Evolutionary conservation across 352 stramenopile genomes (phyloP).

Genomic region (Pythium dissotocum): DNA sequence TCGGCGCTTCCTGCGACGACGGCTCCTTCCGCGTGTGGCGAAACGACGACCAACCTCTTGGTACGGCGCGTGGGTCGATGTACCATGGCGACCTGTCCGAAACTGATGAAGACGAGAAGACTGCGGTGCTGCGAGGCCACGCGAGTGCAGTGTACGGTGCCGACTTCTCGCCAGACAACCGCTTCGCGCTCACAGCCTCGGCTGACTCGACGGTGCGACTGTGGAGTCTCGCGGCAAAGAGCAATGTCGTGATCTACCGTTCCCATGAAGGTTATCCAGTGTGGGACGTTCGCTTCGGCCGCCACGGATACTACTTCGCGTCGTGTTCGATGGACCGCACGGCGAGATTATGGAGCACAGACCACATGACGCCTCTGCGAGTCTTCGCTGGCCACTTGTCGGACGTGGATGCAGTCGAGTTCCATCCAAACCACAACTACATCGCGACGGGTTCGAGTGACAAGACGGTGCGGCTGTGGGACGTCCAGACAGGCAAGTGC

Average conservation of each 20-base stretch:
- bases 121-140: conserved; percentile 70
- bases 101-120: conserved; percentile 71
- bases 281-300: conserved; percentile 91
- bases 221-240: conserved; percentile 85
- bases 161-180: conserved; percentile 85
- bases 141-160: conserved; percentile 83
- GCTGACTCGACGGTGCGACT: conserved; percentile 81
- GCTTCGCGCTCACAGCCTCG: conserved; percentile 80
- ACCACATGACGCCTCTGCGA: conserved; percentile 90
- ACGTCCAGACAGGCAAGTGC: conserved; percentile 92
- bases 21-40: conserved; percentile 80
- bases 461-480: conserved; percentile 94
- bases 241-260: conserved; percentile 75
- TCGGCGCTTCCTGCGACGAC: conserved; percentile 72
- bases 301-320: conserved; percentile 95
- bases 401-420: conserved; percentile 90
- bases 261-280: conserved; percentile 79
- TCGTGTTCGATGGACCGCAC: conserved; percentile 93
- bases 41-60: conserved; percentile 76
- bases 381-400: conserved; percentile 93
- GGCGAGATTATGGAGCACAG: conserved; percentile 92
- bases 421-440: conserved; percentile 97
- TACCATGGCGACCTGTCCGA: conserved; percentile 54
- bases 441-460: conserved; percentile 93
- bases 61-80: conserved; percentile 58